Evolutionary conservation across 1,284 basidiomycete genomes (phyloP).

Genomic region (Tilletia caries): DNA sequence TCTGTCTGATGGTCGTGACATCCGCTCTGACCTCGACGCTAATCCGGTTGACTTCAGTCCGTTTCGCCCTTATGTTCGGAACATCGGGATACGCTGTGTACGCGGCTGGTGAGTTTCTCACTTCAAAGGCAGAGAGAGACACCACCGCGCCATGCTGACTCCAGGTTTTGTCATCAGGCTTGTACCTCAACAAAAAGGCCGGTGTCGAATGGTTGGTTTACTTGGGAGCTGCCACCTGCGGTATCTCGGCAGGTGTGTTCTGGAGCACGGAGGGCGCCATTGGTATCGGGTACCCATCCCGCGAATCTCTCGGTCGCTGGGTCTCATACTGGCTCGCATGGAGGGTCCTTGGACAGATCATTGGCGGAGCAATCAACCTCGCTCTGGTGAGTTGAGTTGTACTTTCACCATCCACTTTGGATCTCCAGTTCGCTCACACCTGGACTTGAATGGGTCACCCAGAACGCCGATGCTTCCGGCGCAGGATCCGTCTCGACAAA

Average conservation of each 20-base stretch:
- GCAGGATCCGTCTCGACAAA: constrained; percentile 50
- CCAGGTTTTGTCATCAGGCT: constrained; percentile 13
- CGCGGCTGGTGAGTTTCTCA: constrained; percentile 34
- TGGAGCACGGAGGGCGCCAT: constrained; percentile 50
- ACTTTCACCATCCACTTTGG: too few relatives aligned
- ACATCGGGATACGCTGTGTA: constrained; percentile 50
- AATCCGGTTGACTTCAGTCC: constrained; percentile 41
- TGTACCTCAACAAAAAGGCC: constrained; percentile 45
- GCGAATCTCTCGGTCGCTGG: constrained; percentile 45
- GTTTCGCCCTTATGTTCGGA: constrained; percentile 48
- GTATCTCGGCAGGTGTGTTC: constrained; percentile 51
- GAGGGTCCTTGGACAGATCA: constrained; percentile 45
- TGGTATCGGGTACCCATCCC: constrained; percentile 48
- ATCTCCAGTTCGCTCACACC: too few relatives aligned
- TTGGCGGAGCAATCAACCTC: constrained; percentile 54
- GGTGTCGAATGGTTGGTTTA: constrained; percentile 52
- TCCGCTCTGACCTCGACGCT: constrained; percentile 33
- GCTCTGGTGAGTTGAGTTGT: too few relatives aligned
- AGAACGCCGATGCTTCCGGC: constrained; percentile 41
- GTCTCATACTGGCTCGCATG: constrained; percentile 53
- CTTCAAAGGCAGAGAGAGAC: not conserved
- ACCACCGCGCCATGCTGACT: too few relatives aligned
- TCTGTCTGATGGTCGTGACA: constrained; percentile 37
- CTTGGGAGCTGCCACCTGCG: constrained; percentile 54
- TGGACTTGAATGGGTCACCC: too few relatives aligned